Evolutionary conservation across 2,329 filamentous ascomycete genomes (phyloP), one percentile per base, ranked within the genome.

Genomic region (Aaosphaeria arxii): DNA sequence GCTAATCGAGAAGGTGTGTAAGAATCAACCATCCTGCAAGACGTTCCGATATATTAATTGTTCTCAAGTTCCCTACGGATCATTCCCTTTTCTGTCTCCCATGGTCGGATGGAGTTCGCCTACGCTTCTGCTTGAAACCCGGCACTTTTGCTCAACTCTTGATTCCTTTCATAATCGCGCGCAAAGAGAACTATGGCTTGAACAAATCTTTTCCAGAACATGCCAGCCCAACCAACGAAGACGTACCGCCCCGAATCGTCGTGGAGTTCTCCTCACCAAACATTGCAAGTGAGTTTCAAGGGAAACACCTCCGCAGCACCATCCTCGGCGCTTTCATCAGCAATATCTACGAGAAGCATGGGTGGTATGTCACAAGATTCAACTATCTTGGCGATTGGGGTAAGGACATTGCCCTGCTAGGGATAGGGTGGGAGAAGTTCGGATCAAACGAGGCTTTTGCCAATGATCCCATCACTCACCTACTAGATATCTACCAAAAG

Each of bases 211-310:
- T 70, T 40, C 80, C 80, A 36, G 67, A 79, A 29, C 74, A 71
- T 51, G 78, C 83, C 60, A 71, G 74, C 40, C 64, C 72, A 17
- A 74, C 81, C 58, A 72, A 78, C 2, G 74, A 72, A 41, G 68
- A 74, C 48, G 77, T 74, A 49, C 72, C 72, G 48, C 85, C 84
- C 71, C 77, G 75, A 50, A 62, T 80, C 3, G 75, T 89, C 31
- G 76, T 89, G 54, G 87, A 89, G 58, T 89, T 89, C 61, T 88
- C 85, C 1, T 88, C 85, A 0, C 87, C 87, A 30, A 89, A 89
- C 62, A 87, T 89, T 47, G 84, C 85, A 30, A 88, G 86, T 66
- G 86, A 83, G 11, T 86, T 88, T 61, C 80, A 86, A 55, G 82
- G 80, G 24, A 81, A 80, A 5, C 83, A 88, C 69, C 71, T 87